Conservation (phyloP, 2,329 filamentous ascomycete genomes). For the Scytalidium lignicola region DNA sequence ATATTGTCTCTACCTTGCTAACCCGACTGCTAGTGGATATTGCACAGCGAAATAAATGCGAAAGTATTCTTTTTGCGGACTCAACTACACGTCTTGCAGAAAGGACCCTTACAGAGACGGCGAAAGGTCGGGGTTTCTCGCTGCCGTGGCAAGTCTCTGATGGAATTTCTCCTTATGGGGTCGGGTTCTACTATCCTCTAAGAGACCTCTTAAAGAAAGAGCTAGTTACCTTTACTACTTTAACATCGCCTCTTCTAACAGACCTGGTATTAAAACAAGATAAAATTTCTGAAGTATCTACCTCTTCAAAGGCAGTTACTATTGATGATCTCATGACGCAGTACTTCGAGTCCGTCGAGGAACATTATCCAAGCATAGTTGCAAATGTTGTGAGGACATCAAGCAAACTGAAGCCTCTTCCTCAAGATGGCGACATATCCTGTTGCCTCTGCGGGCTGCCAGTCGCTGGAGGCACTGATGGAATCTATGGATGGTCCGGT, state of each 20-base stretch:
- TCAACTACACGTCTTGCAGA: slow-evolving; percentile 86
- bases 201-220: slow-evolving; percentile 84
- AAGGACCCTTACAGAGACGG: slow-evolving; percentile 78
- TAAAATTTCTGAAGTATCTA: slow-evolving; percentile 25
- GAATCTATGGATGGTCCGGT: slow-evolving; percentile 55
- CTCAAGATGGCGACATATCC: slow-evolving; percentile 24
- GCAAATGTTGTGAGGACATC: slow-evolving; percentile 92
- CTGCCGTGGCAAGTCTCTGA: slow-evolving; percentile 80
- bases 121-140: slow-evolving; percentile 82
- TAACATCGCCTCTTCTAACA: slow-evolving; percentile 47
- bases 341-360: slow-evolving; percentile 83
- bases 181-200: slow-evolving; percentile 66
- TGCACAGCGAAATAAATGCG: slow-evolving; percentile 55
- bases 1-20: slow-evolving; percentile 66
- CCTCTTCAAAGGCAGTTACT: slow-evolving; percentile 60
- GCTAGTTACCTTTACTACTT: slow-evolving; percentile 58
- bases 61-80: slow-evolving; percentile 74
- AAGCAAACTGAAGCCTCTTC: slow-evolving; percentile 63
- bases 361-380: slow-evolving; percentile 83
- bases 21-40: slow-evolving; percentile 65
- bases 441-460: slow-evolving; percentile 69
- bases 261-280: slow-evolving; percentile 40
- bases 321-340: slow-evolving; percentile 88
- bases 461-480: slow-evolving; percentile 57
- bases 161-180: slow-evolving; percentile 38